phyloP scores from a whole-genome alignment of 179 eudicot genomes.

The Beta macrorhiza region DNA sequence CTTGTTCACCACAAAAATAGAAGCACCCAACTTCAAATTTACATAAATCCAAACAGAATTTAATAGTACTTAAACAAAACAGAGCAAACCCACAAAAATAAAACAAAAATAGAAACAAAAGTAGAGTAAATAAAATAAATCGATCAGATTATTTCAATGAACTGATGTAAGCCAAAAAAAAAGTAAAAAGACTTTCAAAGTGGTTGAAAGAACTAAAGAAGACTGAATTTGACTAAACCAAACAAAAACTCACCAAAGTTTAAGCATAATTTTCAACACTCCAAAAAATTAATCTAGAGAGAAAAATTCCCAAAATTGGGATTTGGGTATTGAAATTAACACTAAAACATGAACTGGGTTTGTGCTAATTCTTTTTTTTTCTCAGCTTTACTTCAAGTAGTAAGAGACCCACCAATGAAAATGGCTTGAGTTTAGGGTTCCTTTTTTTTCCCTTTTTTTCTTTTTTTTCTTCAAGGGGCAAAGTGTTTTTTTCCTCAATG shows the following conservation, averaged over 20 bases:
- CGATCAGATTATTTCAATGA: slow-evolving; percentile 32
- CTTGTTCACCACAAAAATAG: slow-evolving; percentile 1
- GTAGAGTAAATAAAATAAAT: not conserved
- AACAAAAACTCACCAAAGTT: slow-evolving; percentile 29
- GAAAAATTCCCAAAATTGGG: slow-evolving; percentile 23
- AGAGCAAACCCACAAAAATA: not conserved
- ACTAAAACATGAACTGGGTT: slow-evolving; percentile 23
- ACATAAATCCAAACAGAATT: not conserved
- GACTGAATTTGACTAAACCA: slow-evolving; percentile 29
- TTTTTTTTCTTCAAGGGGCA: not conserved
- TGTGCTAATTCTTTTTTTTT: not conserved
- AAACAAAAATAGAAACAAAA: not conserved
- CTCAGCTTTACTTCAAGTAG: not conserved
- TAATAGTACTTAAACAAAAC: not conserved
- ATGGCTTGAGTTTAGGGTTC: slow-evolving; percentile 27
- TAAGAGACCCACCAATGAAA: slow-evolving; percentile 28
- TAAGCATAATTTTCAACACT: too few species aligned
- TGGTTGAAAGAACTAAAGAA: slow-evolving; percentile 20
- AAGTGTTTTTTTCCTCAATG: not conserved
- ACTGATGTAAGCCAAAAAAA: not conserved
- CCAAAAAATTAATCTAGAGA: not conserved
- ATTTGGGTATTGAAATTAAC: slow-evolving; percentile 20
- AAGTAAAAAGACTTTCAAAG: slow-evolving; percentile 25
- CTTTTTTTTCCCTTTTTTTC: not conserved
- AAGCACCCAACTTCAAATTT: slow-evolving; percentile 9